Conservation (phyloP, 139 green algal genomes). For the Cymbomonas tetramitiformis region DNA sequence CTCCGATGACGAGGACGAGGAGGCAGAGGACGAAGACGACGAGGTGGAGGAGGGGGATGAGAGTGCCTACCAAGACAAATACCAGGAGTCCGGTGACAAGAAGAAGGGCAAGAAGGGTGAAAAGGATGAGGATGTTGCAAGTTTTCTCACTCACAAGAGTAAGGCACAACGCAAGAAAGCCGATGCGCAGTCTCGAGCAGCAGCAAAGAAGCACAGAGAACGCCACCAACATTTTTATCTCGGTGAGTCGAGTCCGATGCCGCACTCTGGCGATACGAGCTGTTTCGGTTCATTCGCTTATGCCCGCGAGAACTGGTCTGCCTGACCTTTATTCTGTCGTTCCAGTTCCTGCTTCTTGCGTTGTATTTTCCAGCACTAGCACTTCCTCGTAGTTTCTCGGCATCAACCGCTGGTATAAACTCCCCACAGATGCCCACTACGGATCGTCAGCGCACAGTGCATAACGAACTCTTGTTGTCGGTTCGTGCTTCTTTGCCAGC, state of each 20-base stretch:
- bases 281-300: no score
- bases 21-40: neutral
- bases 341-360: no score
- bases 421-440: neutral
- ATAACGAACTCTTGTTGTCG: neutral
- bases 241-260: neutral
- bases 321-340: no score
- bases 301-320: no score
- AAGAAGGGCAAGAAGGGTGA: neutral
- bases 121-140: neutral
- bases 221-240: slow-evolving; percentile 5
- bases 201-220: neutral
- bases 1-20: slow-evolving; percentile 1
- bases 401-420: neutral
- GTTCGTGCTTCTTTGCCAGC: neutral
- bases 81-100: neutral
- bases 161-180: slow-evolving; percentile 7
- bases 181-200: neutral
- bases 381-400: no score
- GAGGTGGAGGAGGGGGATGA: neutral
- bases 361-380: no score
- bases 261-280: neutral
- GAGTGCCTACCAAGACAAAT: neutral
- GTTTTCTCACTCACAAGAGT: neutral
- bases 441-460: neutral